Evolutionary conservation across 768 basidiomycete species (phyloP).

Genomic region (Trametes punicea): DNA sequence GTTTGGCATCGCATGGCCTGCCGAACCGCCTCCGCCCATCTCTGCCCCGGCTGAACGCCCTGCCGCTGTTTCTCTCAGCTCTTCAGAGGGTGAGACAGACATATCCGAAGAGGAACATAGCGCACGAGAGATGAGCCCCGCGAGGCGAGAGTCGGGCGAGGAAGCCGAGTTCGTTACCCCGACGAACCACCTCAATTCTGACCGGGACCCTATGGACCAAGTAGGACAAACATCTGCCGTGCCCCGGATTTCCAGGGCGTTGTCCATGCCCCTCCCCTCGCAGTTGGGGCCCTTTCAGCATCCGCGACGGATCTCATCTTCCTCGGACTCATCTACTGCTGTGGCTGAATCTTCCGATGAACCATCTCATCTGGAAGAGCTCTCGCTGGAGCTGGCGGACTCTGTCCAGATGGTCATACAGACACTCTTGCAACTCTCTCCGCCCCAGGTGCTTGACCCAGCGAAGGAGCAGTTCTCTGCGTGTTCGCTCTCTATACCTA

Average conservation of each 20-base stretch:
- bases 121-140: constrained; percentile 14
- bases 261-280: constrained; percentile 76
- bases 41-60: constrained; percentile 41
- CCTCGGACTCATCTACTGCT: constrained; percentile 21
- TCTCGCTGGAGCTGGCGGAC: constrained; percentile 88
- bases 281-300: constrained; percentile 75
- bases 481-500: constrained; percentile 83
- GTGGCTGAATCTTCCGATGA: constrained; percentile 29
- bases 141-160: constrained; percentile 24
- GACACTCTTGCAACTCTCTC: constrained; percentile 86
- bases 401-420: constrained; percentile 88
- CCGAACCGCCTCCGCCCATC: constrained; percentile 41
- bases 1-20: constrained; percentile 59
- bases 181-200: constrained; percentile 29
- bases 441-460: constrained; percentile 87
- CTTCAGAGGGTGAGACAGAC: constrained; percentile 51
- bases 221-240: constrained; percentile 28
- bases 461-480: constrained; percentile 92
- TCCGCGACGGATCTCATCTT: constrained; percentile 44
- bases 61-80: constrained; percentile 36
- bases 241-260: constrained; percentile 69
- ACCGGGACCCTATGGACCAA: constrained; percentile 33
- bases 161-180: constrained; percentile 33
- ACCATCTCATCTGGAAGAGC: constrained; percentile 50
- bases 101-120: constrained; percentile 43